A percentile compares a stretch with the other conserved stretches of the same genome.
These are phyloP conservation scores for Scutellaria minor DNA, from an alignment of 257 asterid species.

Conservation along the genomic window DNA sequence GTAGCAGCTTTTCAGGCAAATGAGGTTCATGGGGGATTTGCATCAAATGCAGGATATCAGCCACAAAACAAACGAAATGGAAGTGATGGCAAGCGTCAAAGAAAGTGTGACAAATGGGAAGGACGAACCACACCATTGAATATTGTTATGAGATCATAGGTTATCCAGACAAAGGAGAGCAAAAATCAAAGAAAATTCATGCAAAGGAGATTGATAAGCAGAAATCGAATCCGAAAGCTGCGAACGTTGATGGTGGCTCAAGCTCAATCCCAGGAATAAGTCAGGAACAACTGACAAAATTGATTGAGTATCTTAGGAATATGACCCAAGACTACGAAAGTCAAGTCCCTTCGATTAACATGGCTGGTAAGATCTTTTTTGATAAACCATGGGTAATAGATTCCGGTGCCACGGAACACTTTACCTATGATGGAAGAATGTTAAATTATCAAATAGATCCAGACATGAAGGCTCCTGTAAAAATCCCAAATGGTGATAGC, in stretches of 20 bases:
- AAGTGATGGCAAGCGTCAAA: too few species aligned
- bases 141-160: too few species aligned
- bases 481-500: too few species aligned
- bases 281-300: background rate
- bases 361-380: background rate
- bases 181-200: too few species aligned
- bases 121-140: too few species aligned
- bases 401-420: background rate
- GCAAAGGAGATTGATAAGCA: background rate
- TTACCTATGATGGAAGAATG: background rate
- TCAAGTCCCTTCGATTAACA: background rate
- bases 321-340: background rate
- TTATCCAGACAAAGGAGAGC: too few species aligned
- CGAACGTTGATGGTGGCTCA: background rate
- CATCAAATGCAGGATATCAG: too few species aligned
- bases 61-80: too few species aligned
- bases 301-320: background rate
- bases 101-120: too few species aligned
- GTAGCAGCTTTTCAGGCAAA: too few species aligned
- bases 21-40: too few species aligned
- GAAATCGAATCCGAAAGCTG: background rate
- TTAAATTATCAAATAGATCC: background rate
- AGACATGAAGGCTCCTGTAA: background rate
- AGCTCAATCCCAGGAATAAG: background rate
- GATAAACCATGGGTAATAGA: background rate